Conservation (phyloP, 2,329 filamentous ascomycete species). For the Dactylella cylindrospora region DNA sequence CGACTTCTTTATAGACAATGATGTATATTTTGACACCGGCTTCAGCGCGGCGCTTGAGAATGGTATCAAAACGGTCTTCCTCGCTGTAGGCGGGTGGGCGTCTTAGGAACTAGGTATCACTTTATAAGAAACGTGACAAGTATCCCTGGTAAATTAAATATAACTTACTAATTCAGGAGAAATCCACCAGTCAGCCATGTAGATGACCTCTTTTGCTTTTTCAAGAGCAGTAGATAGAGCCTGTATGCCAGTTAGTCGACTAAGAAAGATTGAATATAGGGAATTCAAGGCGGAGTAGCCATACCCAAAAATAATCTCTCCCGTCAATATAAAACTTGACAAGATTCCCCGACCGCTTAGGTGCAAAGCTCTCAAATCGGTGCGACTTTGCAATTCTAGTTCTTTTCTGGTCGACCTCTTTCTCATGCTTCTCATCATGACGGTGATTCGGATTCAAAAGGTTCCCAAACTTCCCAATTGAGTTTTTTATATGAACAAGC, state of each 20-base stretch:
- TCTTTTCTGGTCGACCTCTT: conserved; percentile 78
- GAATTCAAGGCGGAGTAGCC: neutral
- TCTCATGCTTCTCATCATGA: conserved; percentile 90
- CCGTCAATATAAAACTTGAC: conserved; percentile 98
- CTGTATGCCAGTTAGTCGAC: conserved; percentile 41
- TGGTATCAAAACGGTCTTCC: conserved; percentile 80
- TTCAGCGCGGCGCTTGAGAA: conserved; percentile 85
- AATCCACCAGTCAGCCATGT: conserved; percentile 96
- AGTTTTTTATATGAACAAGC: conserved; percentile 63
- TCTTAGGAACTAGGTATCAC: conserved; percentile 64
- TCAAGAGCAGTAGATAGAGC: conserved; percentile 87
- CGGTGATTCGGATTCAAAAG: conserved; percentile 83
- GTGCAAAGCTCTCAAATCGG: conserved; percentile 87
- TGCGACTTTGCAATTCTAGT: conserved; percentile 70
- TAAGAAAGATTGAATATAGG: conserved; percentile 13
- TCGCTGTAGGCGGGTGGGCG: conserved; percentile 79
- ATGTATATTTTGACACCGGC: conserved; percentile 92
- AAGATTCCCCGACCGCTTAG: conserved; percentile 78
- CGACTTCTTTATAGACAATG: conserved; percentile 85
- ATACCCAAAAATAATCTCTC: conserved; percentile 84
- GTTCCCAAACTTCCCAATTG: conserved; percentile 66
- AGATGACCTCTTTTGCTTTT: conserved; percentile 85
- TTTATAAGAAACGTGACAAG: neutral
- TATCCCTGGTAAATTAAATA: too few species aligned
- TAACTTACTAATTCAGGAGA: conserved; percentile 68